phyloP scores from a whole-genome alignment of 108 stramenopile species.

The Stephanodiscus triporus region DNA sequence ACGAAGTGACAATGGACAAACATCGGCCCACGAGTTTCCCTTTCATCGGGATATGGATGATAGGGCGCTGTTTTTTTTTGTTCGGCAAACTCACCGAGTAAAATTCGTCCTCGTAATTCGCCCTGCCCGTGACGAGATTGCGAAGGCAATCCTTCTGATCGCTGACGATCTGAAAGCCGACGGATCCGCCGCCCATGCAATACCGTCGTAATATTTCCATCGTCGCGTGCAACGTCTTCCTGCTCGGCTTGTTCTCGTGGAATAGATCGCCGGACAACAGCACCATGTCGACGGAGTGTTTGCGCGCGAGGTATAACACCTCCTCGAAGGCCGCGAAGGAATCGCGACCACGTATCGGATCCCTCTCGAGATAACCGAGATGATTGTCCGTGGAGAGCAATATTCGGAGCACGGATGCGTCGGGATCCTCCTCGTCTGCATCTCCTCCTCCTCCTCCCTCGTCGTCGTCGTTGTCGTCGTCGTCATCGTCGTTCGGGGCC shows the following conservation, averaged over 20 bases:
- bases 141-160: constrained; percentile 59
- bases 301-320: constrained; percentile 79
- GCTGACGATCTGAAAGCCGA: constrained; percentile 82
- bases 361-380: constrained; percentile 90
- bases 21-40: too few species aligned
- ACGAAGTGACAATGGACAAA: too few species aligned
- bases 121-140: constrained; percentile 50
- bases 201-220: constrained; percentile 93
- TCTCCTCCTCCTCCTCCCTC: too few species aligned
- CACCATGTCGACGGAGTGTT: constrained; percentile 76
- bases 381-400: constrained; percentile 97
- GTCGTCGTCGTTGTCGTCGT: too few species aligned
- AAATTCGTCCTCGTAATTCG: constrained; percentile 93
- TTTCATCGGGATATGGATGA: too few species aligned
- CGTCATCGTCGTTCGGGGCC: too few species aligned
- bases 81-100: constrained; percentile 64
- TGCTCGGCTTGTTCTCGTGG: constrained; percentile 96
- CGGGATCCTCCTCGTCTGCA: neutral
- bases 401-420: constrained; percentile 82
- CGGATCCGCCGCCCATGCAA: constrained; percentile 88
- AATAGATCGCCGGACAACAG: constrained; percentile 96
- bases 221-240: constrained; percentile 85
- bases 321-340: constrained; percentile 97
- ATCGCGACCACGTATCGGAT: constrained; percentile 92
- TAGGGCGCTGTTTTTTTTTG: too few species aligned